A percentile compares a stretch with the other conserved stretches of the same genome.
phyloP scores from a whole-genome alignment of 805 yeast genomes.

The Saturnispora quitensis region DNA sequence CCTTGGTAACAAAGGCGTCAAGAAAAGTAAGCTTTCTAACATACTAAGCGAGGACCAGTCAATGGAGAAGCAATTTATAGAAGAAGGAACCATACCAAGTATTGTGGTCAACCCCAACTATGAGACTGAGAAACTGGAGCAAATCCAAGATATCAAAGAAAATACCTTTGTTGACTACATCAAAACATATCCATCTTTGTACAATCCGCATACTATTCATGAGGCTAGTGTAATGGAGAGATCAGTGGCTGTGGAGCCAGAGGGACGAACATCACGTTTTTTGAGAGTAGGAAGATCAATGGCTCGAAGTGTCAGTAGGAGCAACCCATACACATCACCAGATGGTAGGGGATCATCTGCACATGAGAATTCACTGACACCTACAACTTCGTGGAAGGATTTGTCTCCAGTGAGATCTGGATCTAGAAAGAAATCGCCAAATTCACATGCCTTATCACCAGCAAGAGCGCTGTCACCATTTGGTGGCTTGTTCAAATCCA shows the following conservation, averaged over 20 bases:
- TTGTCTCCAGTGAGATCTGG: slow-evolving; percentile 16
- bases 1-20: slow-evolving; percentile 35
- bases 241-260: slow-evolving; percentile 5
- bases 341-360: neutral
- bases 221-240: slow-evolving; percentile 10
- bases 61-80: slow-evolving; percentile 39
- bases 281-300: slow-evolving; percentile 14
- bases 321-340: neutral
- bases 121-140: neutral
- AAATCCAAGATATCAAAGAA: neutral
- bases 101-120: slow-evolving; percentile 35
- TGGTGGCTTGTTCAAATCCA: slow-evolving; percentile 16
- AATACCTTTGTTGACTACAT: slow-evolving; percentile 9
- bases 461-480: slow-evolving; percentile 27
- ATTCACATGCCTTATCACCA: slow-evolving; percentile 15
- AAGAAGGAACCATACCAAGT: slow-evolving; percentile 38
- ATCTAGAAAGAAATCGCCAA: slow-evolving; percentile 19
- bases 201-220: slow-evolving; percentile 6
- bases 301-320: slow-evolving; percentile 11
- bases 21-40: slow-evolving; percentile 30
- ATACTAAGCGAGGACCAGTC: slow-evolving; percentile 34
- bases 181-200: slow-evolving; percentile 13
- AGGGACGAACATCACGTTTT: slow-evolving; percentile 17
- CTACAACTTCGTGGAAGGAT: neutral
- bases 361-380: neutral